Base-by-base conservation (phyloP, 176 grass and related monocot species). In the Carex pumila region DNA sequence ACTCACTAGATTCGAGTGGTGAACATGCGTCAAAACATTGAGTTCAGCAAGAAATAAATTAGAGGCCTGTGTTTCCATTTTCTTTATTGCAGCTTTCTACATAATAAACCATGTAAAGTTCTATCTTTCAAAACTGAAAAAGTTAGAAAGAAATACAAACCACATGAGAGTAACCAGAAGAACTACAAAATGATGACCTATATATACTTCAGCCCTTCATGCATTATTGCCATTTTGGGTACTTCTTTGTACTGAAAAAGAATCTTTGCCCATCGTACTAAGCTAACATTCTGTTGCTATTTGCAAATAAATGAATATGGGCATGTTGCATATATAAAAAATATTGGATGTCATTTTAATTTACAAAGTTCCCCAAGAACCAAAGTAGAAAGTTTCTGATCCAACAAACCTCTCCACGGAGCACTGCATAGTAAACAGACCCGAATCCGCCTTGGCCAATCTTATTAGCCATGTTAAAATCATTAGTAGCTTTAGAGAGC, bases 21-120 rank as follows among this genome's bases (percentile, higher is more conserved):
- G 96, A 85, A 98, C 96, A 90, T 93, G 91, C 30, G 96, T 93
- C 82, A 98, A 90, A 85, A 98, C 96, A 85, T 95, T 98, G 59
- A 98, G 86, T 86, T 98, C 96, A 69, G 93, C 96, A 63, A 98
- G 93, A 85, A 98, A 98, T 84, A 90, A 0, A 32, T 89, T 69
- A 84, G 79, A 79, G 84, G 93, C 91, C 61, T 93, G 85, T 89
- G 91, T 93, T 71, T 98, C 93, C 96, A 95, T 98, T 88, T 95
- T 98, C 81, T 98, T 98, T 84, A 98, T 93, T 45, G 96, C 93
- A 83, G 88, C 89, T 90, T 89, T 98, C 96, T 98, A 84, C 49
- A 89, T 32, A 22, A 76, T 50, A 65, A 81, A 82, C 8, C 17
- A 91, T 61, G 15, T 17, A 85, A 76, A 68, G 54, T 0, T 31